Percentiles rank a stretch among this genome's conserved stretches.
Conservation (phyloP, 2,329 filamentous ascomycete species). For the Aspergillus viridinutans region DNA sequence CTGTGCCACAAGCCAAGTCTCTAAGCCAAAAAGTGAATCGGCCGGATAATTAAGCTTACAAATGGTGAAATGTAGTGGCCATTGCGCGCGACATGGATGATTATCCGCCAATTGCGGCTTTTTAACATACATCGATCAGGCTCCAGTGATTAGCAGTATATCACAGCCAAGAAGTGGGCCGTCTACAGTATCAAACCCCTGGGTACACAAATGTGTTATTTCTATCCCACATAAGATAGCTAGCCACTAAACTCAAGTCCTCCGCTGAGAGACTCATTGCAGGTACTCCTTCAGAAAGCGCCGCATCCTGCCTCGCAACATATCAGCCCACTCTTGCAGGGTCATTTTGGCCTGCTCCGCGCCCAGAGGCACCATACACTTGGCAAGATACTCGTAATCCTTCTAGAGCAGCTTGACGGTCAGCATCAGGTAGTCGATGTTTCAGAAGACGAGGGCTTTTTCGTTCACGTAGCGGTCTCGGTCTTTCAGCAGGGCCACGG, state of each 20-base stretch:
- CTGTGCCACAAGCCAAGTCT: neutral
- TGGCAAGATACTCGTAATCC: constrained; percentile 66
- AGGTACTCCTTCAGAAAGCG: constrained; percentile 42
- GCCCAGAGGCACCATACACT: constrained; percentile 69
- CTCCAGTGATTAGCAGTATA: too few species aligned
- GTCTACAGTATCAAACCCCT: too few species aligned
- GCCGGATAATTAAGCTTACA: neutral
- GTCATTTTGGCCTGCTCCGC: constrained; percentile 61
- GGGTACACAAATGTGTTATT: neutral
- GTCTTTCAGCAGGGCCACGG: constrained; percentile 65
- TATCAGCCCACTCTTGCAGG: constrained; percentile 57
- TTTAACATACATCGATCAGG: too few species aligned
- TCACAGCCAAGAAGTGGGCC: too few species aligned
- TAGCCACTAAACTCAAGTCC: too few species aligned
- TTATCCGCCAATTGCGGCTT: too few species aligned
- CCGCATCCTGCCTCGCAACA: constrained; percentile 62
- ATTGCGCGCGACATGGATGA: too few species aligned
- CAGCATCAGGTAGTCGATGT: constrained; percentile 77
- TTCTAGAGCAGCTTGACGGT: constrained; percentile 65
- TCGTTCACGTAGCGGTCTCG: constrained; percentile 64
- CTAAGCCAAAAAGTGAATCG: neutral
- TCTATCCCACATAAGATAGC: neutral
- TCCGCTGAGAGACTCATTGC: neutral
- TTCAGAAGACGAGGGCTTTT: constrained; percentile 70
- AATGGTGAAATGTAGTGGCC: neutral